phyloP scores from a whole-genome alignment of 495 filamentous ascomycete genomes.

The Hapsidospora chrysogenum region DNA sequence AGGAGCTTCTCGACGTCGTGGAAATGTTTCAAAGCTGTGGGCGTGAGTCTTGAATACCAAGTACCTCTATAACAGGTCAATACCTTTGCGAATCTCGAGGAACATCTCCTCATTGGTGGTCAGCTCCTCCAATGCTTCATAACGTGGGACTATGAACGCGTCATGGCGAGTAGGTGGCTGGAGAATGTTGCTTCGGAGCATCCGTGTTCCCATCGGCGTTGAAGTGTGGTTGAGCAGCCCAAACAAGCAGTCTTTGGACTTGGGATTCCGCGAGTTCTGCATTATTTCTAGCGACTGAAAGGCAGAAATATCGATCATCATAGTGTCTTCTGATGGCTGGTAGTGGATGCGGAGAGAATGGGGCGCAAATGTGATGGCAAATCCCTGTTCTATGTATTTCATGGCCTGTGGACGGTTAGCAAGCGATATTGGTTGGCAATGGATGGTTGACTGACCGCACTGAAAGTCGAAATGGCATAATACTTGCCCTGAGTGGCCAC shows the following conservation, averaged over 20 bases:
- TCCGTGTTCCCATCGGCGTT: constrained; percentile 73
- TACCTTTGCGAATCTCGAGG: constrained; percentile 50
- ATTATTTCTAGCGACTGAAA: constrained; percentile 76
- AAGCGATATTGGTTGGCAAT: too few relatives aligned
- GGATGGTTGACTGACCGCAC: constrained; percentile 49
- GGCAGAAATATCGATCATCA: constrained; percentile 86
- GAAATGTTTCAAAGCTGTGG: constrained; percentile 50
- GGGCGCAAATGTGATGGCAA: constrained; percentile 42
- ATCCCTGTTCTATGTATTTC: constrained; percentile 59
- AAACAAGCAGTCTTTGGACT: constrained; percentile 64
- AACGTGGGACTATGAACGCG: constrained; percentile 42
- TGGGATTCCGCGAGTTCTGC: constrained; percentile 63
- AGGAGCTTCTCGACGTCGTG: constrained; percentile 53
- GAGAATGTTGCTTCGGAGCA: constrained; percentile 67
- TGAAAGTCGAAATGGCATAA: constrained; percentile 78
- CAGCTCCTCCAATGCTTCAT: constrained; percentile 75
- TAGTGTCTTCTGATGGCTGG: constrained; percentile 75
- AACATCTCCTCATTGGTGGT: constrained; percentile 79
- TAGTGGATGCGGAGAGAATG: constrained; percentile 78
- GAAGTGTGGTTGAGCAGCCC: constrained; percentile 69
- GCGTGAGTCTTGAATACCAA: not conserved
- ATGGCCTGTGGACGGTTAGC: constrained; percentile 37
- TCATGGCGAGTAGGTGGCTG: constrained; percentile 69
- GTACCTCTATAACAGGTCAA: constrained; percentile 5
- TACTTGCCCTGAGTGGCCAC: constrained; percentile 67